A percentile compares a stretch with the other conserved stretches of the same genome.
phyloP scores from a whole-genome alignment of 805 yeast genomes.

The Monosporozyma unispora region DNA sequence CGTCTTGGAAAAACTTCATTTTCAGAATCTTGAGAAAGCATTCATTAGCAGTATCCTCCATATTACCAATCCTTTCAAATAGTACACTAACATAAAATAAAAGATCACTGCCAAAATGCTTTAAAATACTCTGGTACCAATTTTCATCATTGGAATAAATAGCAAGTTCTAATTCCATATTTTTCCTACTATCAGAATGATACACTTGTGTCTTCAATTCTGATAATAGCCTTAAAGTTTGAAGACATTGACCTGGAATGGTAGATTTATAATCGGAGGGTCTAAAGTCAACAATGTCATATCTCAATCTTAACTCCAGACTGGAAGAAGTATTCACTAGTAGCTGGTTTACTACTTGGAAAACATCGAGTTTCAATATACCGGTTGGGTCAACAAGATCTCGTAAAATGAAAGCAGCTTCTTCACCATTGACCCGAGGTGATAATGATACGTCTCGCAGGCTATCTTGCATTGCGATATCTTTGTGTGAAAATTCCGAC shows the following conservation, averaged over 20 bases:
- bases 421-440: slow-evolving; percentile 9
- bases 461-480: neutral
- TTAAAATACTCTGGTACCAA: slow-evolving; percentile 6
- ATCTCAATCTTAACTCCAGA: slow-evolving; percentile 53
- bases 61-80: neutral
- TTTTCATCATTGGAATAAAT: neutral
- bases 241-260: slow-evolving; percentile 45
- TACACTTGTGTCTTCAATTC: slow-evolving; percentile 26
- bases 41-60: neutral
- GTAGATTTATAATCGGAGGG: neutral
- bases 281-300: slow-evolving; percentile 29
- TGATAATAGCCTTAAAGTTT: slow-evolving; percentile 44
- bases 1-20: slow-evolving; percentile 14
- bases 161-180: neutral
- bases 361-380: slow-evolving; percentile 8
- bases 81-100: slow-evolving; percentile 3
- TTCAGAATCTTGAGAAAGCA: slow-evolving; percentile 2
- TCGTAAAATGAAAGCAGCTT: slow-evolving; percentile 16
- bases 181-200: neutral
- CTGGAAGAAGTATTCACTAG: slow-evolving; percentile 53
- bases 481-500: slow-evolving; percentile 6
- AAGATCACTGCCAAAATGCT: slow-evolving; percentile 6
- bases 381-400: slow-evolving; percentile 6
- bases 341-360: slow-evolving; percentile 24
- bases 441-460: neutral